Base-by-base conservation (phyloP, 1,139 yeast genomes). In the Candida sp. region DNA sequence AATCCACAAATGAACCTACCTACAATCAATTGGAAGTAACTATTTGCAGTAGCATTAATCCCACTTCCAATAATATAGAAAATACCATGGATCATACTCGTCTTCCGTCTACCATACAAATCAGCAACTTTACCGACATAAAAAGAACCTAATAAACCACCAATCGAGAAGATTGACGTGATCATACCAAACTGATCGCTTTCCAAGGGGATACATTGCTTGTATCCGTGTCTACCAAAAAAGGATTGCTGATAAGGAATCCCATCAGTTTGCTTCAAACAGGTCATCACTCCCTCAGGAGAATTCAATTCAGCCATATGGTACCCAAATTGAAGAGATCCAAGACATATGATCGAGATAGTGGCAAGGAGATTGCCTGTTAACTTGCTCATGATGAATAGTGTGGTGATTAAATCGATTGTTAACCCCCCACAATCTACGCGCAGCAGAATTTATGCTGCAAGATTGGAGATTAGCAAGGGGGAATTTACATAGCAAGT, bases 151-250 rank as follows among this genome's bases (percentile, higher is more conserved):
- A 85, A 44, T 21, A 91, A 70, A 0, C 98, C 98, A 6, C 99
- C 98, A 44, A 91, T 73, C 34, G 95, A 82, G 62, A 86, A 89
- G 23, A 87, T 77, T 0, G 96, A 83, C 0, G 96, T 90, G n/a
- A 84, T 82, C 23, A 86, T 64, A 0, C 97, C 98, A 39, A 87
- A 68, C 46, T 86, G 85, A 39, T 78, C 73, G 12, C 82, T 79
- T 21, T 74, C 66, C 73, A 87, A 73, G 0, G 80, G 74, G 25
- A 89, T 78, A 60, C 97, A 75, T 43, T 57, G 54, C 2, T 44
- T 52, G 41, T 64, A 67, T 3, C 73, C 75, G 39, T 59, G 61
- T 19, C 47, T 41, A 0, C 77, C 79, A 50, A 72, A 75, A 57
- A 66, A 68, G 2, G 75, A 61, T 3, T 62, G 57, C 5, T 47